Conservation (phyloP, 2,329 filamentous ascomycete genomes). For the Juglanconis juglandina region DNA sequence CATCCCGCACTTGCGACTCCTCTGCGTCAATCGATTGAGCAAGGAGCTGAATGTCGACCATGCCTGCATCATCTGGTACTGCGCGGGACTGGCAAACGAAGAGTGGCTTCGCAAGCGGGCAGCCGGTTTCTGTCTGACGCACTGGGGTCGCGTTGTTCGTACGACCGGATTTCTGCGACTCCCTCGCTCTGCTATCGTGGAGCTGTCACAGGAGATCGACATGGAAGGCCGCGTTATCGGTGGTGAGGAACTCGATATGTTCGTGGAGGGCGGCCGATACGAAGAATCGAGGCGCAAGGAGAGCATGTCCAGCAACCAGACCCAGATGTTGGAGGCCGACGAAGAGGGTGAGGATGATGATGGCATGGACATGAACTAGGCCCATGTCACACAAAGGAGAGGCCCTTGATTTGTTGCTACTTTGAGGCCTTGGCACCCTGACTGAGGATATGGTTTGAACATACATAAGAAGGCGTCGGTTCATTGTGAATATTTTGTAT, state of each 20-base stretch:
- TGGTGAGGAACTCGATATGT: constrained; percentile 72
- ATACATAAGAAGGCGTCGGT: neutral
- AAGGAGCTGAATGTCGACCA: constrained; percentile 92
- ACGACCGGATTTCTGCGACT: constrained; percentile 82
- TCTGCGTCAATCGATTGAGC: constrained; percentile 86
- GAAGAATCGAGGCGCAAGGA: constrained; percentile 51
- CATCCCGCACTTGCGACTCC: constrained; percentile 83
- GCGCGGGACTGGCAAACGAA: constrained; percentile 83
- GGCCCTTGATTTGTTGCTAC: neutral
- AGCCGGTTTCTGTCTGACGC: constrained; percentile 81
- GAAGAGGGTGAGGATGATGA: constrained; percentile 59
- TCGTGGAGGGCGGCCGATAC: constrained; percentile 38
- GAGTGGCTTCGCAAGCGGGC: constrained; percentile 90
- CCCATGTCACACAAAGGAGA: constrained; percentile 6
- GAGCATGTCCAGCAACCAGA: constrained; percentile 58
- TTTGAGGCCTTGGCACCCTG: neutral
- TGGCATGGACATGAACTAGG: constrained; percentile 55
- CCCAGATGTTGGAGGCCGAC: constrained; percentile 55
- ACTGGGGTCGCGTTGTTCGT: constrained; percentile 92
- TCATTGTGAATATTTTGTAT: neutral
- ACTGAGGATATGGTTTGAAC: neutral
- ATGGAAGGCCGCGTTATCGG: constrained; percentile 87
- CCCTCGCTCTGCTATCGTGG: constrained; percentile 75
- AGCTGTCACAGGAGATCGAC: constrained; percentile 90
- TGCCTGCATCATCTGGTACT: constrained; percentile 94